Base-by-base conservation (phyloP, 148 eudicot genomes). In the Amaranthus cruentus region DNA sequence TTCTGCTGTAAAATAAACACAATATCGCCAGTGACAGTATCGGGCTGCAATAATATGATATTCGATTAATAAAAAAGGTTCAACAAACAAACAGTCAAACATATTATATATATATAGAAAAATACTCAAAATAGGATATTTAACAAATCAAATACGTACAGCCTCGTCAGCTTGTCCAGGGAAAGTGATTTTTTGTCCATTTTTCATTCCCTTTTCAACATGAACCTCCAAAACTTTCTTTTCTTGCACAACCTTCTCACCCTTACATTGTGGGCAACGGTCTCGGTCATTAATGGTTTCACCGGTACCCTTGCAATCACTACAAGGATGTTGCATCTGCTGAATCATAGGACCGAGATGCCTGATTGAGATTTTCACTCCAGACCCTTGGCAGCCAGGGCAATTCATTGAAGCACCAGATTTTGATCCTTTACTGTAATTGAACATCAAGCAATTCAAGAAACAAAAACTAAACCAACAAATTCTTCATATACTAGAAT, bases 251-350 rank as follows among this genome's bases (percentile, higher is more conserved):
- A 88, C 88, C 75, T 90, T 90, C 70, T 90, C 90, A 18, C 96
- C 96, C 73, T 88, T 90, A 77, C 96, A 90, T 71, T 81, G 85
- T 5, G 84, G 72, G 76, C 92, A 90, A 5, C 95, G 79, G 50
- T 90, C 95, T 75, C 79, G 86, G 18, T 90, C 91, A 5, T 47
- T 82, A 55, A 88, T 88, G 3, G 84, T 83, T 79, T 88, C 96
- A 7, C 96, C 91, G 9, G 86, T 90, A 15, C 92, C 92, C 84
- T 82, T 90, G 66, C 96, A 88, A 6, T 90, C 91, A 42, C 85
- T 88, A 80, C 96, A 90, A 81, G 92, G 82, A 62, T 90, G 96
- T 75, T 90, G 96, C 86, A 85, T 90, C 62, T 88, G 96, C 79
- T 90, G 91, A 21, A 90, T 86, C 96, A 88, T 90, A 14, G 96